Evolutionary conservation across 495 filamentous ascomycete genomes (phyloP), one percentile per base, ranked within the genome.

Genomic region (Penicillium pancosmium): DNA sequence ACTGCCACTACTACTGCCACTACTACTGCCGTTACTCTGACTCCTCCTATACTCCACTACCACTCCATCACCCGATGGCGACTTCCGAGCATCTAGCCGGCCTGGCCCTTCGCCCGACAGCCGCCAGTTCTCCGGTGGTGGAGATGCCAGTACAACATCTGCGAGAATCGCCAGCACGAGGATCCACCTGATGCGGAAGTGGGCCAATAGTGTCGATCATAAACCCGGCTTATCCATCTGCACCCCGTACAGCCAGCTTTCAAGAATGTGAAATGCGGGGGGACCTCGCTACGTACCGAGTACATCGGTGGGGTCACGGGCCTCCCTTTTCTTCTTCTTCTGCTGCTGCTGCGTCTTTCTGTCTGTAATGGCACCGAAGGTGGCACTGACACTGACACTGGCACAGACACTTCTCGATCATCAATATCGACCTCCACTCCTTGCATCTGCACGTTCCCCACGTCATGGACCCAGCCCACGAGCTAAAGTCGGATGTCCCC

Each of bases 401-500:
- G n/a, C 23, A 25, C 35, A 41, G 35, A 44, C 41, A 44, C 7
- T 44, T 44, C n/a, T 6, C 16, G 15, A n/a, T 19, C 41, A 16
- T 19, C 19, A 18, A 40, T 16, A 54, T 21, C 7, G 35, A 21
- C 21, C 8, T 23, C 46, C 36, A 23, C 16, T 50, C 31, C 52
- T 52, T 60, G 21, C 54, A 18, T 50, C 54, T 27, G 11, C 46
- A 23, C 44, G 21, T 52, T 21, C 13, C 54, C 38, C 53, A 56
- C 54, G 49, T 54, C 44, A 57, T 56, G 41, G 38, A 31, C 40
- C 34, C 18, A 33, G 35, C 33, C 48, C 53, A 67, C 67, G 61
- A 60, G 61, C 64, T 67, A 65, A 61, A 64, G 34, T 60, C 66
- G 59, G 64, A 63, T 65, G 35, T 58, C 59, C 57, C 59, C 55